Conservation (phyloP, 2,329 filamentous ascomycete genomes). For the Davidsoniella virescens region DNA sequence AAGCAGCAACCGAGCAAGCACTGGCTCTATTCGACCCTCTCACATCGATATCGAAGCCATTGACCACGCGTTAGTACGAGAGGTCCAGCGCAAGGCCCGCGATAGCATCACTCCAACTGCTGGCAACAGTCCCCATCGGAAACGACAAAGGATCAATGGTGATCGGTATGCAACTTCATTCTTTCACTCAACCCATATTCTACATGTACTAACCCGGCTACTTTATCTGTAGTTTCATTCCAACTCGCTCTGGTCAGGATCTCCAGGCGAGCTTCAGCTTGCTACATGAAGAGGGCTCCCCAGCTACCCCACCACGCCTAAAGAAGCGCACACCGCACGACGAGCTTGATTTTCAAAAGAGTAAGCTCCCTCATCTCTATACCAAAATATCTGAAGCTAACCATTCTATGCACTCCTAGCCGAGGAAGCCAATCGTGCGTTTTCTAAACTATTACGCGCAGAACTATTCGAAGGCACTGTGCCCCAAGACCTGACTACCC, state of each 20-base stretch:
- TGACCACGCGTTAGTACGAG: conserved; percentile 34
- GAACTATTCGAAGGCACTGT: conserved; percentile 87
- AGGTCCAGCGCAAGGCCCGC: conserved; percentile 26
- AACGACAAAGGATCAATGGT: conserved; percentile 43
- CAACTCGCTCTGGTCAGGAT: conserved; percentile 83
- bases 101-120: conserved; percentile 36
- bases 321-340: conserved; percentile 75
- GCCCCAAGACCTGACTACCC: conserved; percentile 40
- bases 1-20: conserved; percentile 5
- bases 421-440: conserved; percentile 89
- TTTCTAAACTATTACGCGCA: conserved; percentile 69
- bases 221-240: conserved; percentile 58
- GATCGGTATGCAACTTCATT: conserved; percentile 33
- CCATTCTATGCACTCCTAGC: conserved; percentile 28
- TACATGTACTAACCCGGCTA: conserved; percentile 15
- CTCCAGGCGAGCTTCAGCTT: conserved; percentile 84
- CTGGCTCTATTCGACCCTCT: conserved; percentile 18
- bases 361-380: conserved; percentile 31
- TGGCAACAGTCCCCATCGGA: conserved; percentile 38
- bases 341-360: conserved; percentile 87
- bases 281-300: conserved; percentile 82
- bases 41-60: conserved; percentile 33
- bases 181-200: not conserved
- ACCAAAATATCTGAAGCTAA: not conserved
- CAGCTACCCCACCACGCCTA: conserved; percentile 72